Evolutionary conservation across 768 basidiomycete genomes (phyloP), one percentile per base, ranked within the genome.

Genomic region (Stropharia rugosoannulata): DNA sequence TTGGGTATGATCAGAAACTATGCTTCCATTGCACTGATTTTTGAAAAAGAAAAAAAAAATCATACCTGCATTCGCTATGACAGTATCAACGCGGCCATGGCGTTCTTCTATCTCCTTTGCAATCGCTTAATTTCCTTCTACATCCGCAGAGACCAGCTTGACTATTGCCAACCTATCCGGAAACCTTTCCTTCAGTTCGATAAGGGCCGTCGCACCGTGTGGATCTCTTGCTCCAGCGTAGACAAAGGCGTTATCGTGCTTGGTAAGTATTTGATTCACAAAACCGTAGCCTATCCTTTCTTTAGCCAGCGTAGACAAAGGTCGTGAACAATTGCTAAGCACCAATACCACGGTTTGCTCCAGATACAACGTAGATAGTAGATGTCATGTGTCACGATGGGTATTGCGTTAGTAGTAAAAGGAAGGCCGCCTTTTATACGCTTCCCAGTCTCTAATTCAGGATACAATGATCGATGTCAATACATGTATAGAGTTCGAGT

Each of bases 181-280:
- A 49, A 49, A 49, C 25, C 25, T 49, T 2, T 1, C 32, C 12
- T 10, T 16, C 1, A 55, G 29, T 3, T 37, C 38, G 12, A 18
- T 25, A 7, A 55, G 54, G 16, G 4, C 12, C 4, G 54, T 22
- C 11, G 54, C 25, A 7, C 36, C 29, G 8, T 37, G 6, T 1
- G 54, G 47, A 13, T 55, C 39, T 13, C 54, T 19, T 5, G 47
- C 39, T 9, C 54, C 54, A 12, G 54, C 47, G 27, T 55, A 55
- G n/a, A 55, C 46, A 9, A 55, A 41, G 8, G 54, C 45, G 16
- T 39, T 29, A 9, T 18, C 5, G 27, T 49, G 35, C 10, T 42
- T 49, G 16, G 18, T 19, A 5, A 47, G 25, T 12, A 48, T 48
- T 5, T 40, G 45, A 7, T 1, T 41, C 6, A 58, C 54, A 5